Evolutionary conservation across 257 asterid genomes (phyloP), one percentile per base, ranked within the genome.

Genomic region (Solanum sejunctum): DNA sequence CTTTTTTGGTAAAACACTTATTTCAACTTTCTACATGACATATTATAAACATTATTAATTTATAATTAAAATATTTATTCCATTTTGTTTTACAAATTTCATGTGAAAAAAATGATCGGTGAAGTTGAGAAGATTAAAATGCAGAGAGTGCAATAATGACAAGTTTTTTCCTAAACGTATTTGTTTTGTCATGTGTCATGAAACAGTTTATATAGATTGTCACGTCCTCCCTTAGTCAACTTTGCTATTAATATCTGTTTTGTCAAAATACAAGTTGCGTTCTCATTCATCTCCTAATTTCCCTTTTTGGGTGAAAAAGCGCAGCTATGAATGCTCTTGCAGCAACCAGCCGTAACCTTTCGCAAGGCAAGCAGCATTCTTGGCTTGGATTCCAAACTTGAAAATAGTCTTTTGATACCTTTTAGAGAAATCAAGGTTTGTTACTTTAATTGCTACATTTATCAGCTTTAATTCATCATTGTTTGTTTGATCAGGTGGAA

Each of bases 291-390:
- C 15, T 43, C 16, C 57, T 43, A 57, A 18, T 12, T 21, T n/a
- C 11, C 26, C 47, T 26, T 12, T 21, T 45, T 45, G 20, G 36
- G 20, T 72, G 16, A 69, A 16, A 69, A 20, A 69, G 9, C 36
- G 13, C 49, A 67, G 72, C 85, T 85, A 96, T 96, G 99, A 95
- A 95, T 85, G 98, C 99, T 85, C 93, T 96, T 56, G 98, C 97
- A 47, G 98, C 99, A 18, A 96, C 98, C 77, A 96, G 85, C 79
- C 97, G 98, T 49, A 96, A 96, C 85, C 85, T 96, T 96, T 81
- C 97, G 97, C 55, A 91, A 93, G 78, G 99, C 99, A 80, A 91
- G 98, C 78, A 97, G 98, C 21, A 91, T 96, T 88, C 98, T 96
- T 6, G 97, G 97, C 20, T 90, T 96, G 13, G 99, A 96, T 43